Evolutionary conservation across 129 eudicot species (phyloP).

Genomic region (Artemisia annua): DNA sequence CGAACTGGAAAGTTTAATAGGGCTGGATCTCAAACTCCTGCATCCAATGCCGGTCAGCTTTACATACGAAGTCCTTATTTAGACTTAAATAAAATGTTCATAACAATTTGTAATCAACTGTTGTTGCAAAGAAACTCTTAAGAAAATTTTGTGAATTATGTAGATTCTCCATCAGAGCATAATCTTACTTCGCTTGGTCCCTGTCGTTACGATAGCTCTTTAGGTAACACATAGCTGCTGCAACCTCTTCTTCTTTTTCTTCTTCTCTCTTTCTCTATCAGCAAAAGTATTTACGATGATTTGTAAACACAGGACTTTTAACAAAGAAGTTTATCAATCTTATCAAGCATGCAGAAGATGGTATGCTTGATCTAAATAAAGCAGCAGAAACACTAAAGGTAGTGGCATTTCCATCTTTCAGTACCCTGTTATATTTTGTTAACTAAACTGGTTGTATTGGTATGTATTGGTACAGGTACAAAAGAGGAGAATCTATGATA

Average conservation of each 20-base stretch:
- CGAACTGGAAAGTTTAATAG: conserved; percentile 62
- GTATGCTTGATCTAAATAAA: conserved; percentile 92
- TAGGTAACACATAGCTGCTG: conserved; percentile 46
- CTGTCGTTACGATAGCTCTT: conserved; percentile 98
- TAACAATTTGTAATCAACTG: conserved; percentile 8
- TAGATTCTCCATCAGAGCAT: conserved; percentile 89
- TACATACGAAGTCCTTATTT: background rate
- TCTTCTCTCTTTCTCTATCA: conserved; percentile 4
- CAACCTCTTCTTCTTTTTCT: background rate
- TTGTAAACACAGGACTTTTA: conserved; percentile 62
- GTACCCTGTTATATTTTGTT: background rate
- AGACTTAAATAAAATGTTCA: background rate
- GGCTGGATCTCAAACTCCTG: conserved; percentile 63
- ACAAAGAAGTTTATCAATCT: conserved; percentile 96
- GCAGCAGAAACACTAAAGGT: conserved; percentile 99
- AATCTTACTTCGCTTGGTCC: conserved; percentile 88
- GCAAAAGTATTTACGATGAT: conserved; percentile 6
- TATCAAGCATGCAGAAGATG: conserved; percentile 95
- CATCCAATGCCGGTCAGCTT: conserved; percentile 62
- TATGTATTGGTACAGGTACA: conserved; percentile 67
- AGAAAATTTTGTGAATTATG: conserved; percentile 14
- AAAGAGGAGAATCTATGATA: conserved; percentile 96
- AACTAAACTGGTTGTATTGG: conserved; percentile 7
- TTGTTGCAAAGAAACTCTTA: conserved; percentile 14
- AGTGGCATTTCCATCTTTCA: conserved; percentile 20